Evolutionary conservation across 306 rosid genomes (phyloP).

Genomic region (Chamaecrista fasciculata): DNA sequence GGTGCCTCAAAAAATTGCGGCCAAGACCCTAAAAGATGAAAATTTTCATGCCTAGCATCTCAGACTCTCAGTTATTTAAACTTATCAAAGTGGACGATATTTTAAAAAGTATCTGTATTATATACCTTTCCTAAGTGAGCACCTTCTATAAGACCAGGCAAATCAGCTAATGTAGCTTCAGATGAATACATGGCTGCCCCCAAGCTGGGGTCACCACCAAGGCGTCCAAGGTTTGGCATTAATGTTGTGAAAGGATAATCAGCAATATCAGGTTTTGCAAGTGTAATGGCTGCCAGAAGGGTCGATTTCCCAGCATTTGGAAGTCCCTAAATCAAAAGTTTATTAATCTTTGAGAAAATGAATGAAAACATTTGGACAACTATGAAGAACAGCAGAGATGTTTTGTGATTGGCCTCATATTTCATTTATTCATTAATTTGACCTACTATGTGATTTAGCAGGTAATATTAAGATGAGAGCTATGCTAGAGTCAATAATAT

Average conservation of each 20-base stretch:
- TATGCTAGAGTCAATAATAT: not conserved
- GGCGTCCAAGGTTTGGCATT: constrained; percentile 98
- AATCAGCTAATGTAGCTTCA: constrained; percentile 94
- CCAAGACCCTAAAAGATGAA: constrained; percentile 77
- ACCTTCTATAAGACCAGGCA: constrained; percentile 98
- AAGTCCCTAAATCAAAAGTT: constrained; percentile 68
- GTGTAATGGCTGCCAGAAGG: constrained; percentile 90
- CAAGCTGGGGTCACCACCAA: constrained; percentile 92
- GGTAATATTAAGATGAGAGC: not conserved
- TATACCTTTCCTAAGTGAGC: constrained; percentile 99
- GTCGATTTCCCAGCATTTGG: constrained; percentile 99
- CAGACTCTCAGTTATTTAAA: not conserved
- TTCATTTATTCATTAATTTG: not conserved
- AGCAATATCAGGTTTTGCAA: constrained; percentile 91
- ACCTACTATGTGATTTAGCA: not conserved
- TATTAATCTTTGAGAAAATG: constrained; percentile 25
- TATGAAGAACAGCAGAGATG: not conserved
- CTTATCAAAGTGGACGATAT: not conserved
- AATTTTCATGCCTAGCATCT: constrained; percentile 28
- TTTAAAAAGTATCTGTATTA: not conserved
- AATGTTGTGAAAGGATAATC: constrained; percentile 96
- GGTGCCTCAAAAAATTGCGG: constrained; percentile 89
- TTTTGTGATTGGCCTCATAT: not conserved
- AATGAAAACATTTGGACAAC: constrained; percentile 11
- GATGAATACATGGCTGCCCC: constrained; percentile 90